Evolutionary conservation across 2,329 filamentous ascomycete genomes (phyloP), one percentile per base, ranked within the genome.

Genomic region (Rhynchosporium graminicola): DNA sequence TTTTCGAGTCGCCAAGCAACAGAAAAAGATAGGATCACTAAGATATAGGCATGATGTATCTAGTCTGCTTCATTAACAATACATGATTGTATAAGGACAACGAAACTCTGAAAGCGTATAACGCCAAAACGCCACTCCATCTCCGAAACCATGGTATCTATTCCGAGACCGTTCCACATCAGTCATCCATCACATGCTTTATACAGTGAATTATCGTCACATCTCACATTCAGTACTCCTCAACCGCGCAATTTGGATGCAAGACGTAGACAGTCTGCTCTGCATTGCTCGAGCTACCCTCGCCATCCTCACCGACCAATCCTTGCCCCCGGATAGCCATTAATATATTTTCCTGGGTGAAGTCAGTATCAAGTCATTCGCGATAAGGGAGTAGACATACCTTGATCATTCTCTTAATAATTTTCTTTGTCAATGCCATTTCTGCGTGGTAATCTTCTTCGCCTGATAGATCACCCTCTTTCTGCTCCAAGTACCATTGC

Each of bases 401-500:
- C 88, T 95, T 97, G 73, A 97, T 90, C 89, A 98, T 96, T 77
- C 91, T 89, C 83, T 91, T 96, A 69, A 99, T 78, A 59, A 99
- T 94, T 83, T 97, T 95, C 74, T 80, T 84, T 13, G 88, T 89
- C 61, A 97, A 78, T 3, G 80, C 80, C 73, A 86, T 84, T 78
- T 98, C 92, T 15, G 79, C 80, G 73, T 93, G 84, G 72, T 96
- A 83, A 69, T 93, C 91, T 61, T 96, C 92, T 75, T 96, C 88
- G 47, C 80, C 89, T 42, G 89, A 83, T 63, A 99, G 79, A 73
- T 96, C 89, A 20, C 87, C 84, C 76, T 99, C 95, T 71, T 90
- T 90, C 77, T 94, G 88, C 78, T 98, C 94, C 28, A 98, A 82
- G 75, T 97, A 99, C 92, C 92, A 97, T 57, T 91, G 79, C 38